phyloP scores from a whole-genome alignment of 78 protist species.

The Dictyostelium brefeldianum region DNA sequence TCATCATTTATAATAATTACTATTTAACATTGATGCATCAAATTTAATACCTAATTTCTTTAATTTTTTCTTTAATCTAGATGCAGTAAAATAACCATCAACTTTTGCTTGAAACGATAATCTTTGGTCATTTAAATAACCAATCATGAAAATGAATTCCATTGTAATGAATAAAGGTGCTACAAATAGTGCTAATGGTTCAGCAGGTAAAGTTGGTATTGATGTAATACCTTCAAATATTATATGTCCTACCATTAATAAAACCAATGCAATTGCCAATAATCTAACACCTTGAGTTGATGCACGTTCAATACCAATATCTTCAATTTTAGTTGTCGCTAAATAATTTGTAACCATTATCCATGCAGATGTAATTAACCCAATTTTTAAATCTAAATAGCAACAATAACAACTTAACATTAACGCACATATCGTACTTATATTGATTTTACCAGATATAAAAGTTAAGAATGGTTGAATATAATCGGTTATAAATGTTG shows the following conservation, averaged over 20 bases:
- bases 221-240: constrained; percentile 27
- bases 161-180: constrained; percentile 71
- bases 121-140: constrained; percentile 24
- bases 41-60: not conserved
- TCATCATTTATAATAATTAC: too few relatives aligned
- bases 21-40: too few relatives aligned
- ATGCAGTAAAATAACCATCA: not conserved
- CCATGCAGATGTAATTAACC: constrained; percentile 37
- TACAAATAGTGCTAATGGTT: constrained; percentile 45
- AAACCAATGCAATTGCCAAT: constrained; percentile 21
- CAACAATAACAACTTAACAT: not conserved
- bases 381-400: not conserved
- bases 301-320: constrained; percentile 3
- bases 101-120: not conserved
- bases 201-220: constrained; percentile 45
- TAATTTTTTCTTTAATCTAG: not conserved
- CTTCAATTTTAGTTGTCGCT: constrained; percentile 19
- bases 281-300: constrained; percentile 4
- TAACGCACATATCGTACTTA: not conserved
- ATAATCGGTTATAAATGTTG: not conserved
- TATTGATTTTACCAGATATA: not conserved
- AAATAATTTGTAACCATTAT: constrained; percentile 48
- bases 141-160: constrained; percentile 40
- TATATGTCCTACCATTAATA: constrained; percentile 49
- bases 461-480: not conserved